These are phyloP conservation scores for Cucurbita ficifolia DNA, from an alignment of 306 rosid genomes.

Conservation along the genomic window DNA sequence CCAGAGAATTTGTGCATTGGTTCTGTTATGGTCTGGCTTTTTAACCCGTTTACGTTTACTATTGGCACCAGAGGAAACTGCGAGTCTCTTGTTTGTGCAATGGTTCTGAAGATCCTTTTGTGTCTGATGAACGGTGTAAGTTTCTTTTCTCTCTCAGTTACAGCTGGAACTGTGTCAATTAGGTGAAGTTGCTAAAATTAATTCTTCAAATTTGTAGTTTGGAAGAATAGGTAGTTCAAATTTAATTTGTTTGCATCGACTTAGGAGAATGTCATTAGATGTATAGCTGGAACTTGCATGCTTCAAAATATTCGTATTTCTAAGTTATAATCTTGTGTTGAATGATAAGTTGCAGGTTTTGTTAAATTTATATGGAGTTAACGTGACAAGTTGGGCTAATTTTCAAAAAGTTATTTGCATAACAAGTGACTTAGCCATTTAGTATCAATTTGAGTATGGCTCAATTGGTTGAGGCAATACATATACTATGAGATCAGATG, in stretches of 20 bases:
- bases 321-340: neutral
- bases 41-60: constrained; percentile 87
- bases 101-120: constrained; percentile 62
- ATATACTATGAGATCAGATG: neutral
- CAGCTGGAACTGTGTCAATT: neutral
- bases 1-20: constrained; percentile 45
- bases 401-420: neutral
- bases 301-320: neutral
- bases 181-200: neutral
- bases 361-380: neutral
- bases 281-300: neutral
- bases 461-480: neutral
- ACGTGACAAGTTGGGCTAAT: neutral
- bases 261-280: neutral
- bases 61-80: constrained; percentile 91
- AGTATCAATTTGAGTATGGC: neutral
- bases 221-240: neutral
- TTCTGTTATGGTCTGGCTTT: constrained; percentile 67
- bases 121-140: constrained; percentile 86
- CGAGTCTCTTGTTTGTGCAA: constrained; percentile 84
- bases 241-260: neutral
- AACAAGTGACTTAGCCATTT: neutral
- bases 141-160: constrained; percentile 15
- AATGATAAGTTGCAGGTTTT: neutral
- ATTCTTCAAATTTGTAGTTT: neutral